phyloP scores from a whole-genome alignment of 768 basidiomycete genomes.

The Mycena floridula region DNA sequence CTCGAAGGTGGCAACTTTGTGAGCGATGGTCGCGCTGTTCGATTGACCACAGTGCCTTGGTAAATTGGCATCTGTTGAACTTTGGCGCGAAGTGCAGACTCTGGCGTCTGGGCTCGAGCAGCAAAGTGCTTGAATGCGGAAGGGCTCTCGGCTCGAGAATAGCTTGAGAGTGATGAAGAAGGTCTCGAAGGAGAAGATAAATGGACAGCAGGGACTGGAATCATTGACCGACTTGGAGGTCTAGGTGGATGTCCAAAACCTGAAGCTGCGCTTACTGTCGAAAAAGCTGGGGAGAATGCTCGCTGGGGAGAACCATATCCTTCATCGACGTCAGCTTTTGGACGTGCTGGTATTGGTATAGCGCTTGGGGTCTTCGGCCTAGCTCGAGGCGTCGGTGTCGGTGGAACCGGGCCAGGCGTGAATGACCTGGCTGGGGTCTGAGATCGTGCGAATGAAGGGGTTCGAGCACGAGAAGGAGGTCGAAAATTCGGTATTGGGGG shows the following conservation, averaged over 20 bases:
- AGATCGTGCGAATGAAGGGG: slow-evolving; percentile 32
- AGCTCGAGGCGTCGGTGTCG: slow-evolving; percentile 49
- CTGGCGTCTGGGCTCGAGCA: slow-evolving; percentile 63
- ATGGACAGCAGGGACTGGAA: slow-evolving; percentile 72
- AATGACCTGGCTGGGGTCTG: slow-evolving; percentile 48
- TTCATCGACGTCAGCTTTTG: slow-evolving; percentile 40
- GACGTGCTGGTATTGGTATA: slow-evolving; percentile 60
- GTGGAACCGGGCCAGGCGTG: slow-evolving; percentile 25
- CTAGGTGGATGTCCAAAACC: slow-evolving; percentile 49
- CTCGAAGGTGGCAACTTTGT: slow-evolving; percentile 66
- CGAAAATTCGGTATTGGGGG: slow-evolving; percentile 33
- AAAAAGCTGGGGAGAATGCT: slow-evolving; percentile 58
- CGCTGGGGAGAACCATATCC: slow-evolving; percentile 47
- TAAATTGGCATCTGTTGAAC: slow-evolving; percentile 55
- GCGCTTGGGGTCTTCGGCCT: slow-evolving; percentile 76
- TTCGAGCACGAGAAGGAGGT: slow-evolving; percentile 27
- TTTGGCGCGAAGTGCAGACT: slow-evolving; percentile 51
- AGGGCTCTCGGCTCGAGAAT: slow-evolving; percentile 47
- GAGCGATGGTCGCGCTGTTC: slow-evolving; percentile 29
- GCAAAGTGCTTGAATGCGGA: slow-evolving; percentile 39
- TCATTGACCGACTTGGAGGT: slow-evolving; percentile 80
- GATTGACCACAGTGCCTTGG: slow-evolving; percentile 33
- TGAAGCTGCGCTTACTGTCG: slow-evolving; percentile 37
- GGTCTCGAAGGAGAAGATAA: slow-evolving; percentile 67
- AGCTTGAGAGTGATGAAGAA: slow-evolving; percentile 64